Conservation (phyloP, 1,284 basidiomycete species). For the Cutaneotrichosporon daszewskae region DNA sequence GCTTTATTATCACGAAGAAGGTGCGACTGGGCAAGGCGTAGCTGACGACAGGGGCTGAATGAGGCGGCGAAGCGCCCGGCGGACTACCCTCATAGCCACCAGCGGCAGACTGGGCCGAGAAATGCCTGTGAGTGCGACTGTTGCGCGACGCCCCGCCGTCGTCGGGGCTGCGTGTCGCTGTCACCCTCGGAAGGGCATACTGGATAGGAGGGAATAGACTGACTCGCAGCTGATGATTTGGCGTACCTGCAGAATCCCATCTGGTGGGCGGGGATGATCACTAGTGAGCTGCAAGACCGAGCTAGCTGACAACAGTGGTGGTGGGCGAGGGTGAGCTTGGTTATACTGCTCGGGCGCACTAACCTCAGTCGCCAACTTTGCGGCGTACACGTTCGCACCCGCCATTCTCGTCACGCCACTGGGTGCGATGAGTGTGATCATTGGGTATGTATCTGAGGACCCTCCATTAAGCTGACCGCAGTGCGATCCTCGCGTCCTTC, state of each 20-base stretch:
- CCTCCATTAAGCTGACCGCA: too few relatives aligned
- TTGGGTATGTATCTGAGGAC: too few relatives aligned
- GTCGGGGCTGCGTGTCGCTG: neutral
- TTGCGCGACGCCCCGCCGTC: neutral
- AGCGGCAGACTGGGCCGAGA: conserved; percentile 51
- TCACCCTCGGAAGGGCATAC: too few relatives aligned
- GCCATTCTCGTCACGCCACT: conserved; percentile 95
- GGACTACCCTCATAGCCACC: conserved; percentile 67
- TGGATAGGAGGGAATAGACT: too few relatives aligned
- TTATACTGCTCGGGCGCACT: too few relatives aligned
- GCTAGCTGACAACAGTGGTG: conserved; percentile 58
- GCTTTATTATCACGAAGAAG: conserved; percentile 97
- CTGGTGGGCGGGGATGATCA: conserved; percentile 97
- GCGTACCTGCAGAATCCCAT: conserved; percentile 87
- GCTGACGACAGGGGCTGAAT: conserved; percentile 62
- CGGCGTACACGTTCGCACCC: conserved; percentile 96
- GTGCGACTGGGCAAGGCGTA: conserved; percentile 47
- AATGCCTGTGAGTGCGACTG: conserved; percentile 67
- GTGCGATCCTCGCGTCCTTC: conserved; percentile 86
- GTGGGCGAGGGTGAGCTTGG: conserved; percentile 76
- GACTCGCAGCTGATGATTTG: conserved; percentile 65
- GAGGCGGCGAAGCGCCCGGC: conserved; percentile 60
- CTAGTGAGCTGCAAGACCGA: conserved; percentile 56
- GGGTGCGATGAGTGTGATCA: conserved; percentile 92
- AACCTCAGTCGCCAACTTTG: conserved; percentile 86